Conservation (phyloP, 164 flowering plant genomes). For the Hamamelis virginiana region DNA sequence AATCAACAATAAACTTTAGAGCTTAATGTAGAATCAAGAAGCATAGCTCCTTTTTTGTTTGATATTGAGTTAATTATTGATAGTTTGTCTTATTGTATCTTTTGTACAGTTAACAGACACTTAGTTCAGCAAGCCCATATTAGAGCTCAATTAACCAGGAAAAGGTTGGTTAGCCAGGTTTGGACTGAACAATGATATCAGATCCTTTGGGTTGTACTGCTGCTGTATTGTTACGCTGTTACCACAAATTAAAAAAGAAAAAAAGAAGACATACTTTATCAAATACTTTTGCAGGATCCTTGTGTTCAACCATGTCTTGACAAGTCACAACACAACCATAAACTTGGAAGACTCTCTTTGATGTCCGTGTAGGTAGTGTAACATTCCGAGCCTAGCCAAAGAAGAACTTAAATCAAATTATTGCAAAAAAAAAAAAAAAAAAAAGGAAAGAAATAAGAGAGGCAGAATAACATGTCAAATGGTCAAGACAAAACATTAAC, state of each 20-base stretch:
- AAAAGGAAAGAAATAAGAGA: not conserved
- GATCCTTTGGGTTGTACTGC: no score
- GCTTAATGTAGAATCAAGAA: no score
- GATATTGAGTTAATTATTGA: no score
- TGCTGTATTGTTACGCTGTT: no score
- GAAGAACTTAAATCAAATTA: not conserved
- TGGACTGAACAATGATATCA: no score
- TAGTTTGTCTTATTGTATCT: no score
- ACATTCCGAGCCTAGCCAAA: conserved; percentile 39
- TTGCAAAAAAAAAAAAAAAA: not conserved
- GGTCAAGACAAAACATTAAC: not conserved
- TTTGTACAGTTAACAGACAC: no score
- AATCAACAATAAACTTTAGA: no score
- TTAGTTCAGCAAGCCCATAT: no score
- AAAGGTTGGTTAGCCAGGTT: no score
- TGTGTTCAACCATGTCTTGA: conserved; percentile 80
- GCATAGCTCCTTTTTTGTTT: no score
- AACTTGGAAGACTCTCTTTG: conserved; percentile 77
- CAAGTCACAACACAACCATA: conserved; percentile 87
- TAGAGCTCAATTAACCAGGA: no score
- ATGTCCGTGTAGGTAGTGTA: conserved; percentile 25
- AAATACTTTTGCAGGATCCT: conserved; percentile 61
- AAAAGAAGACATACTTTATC: conserved; percentile 54
- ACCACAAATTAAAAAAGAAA: not conserved
- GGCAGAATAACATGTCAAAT: not conserved